phyloP scores from a whole-genome alignment of 495 filamentous ascomycete species.

The Antarctomyces pellizariae region DNA sequence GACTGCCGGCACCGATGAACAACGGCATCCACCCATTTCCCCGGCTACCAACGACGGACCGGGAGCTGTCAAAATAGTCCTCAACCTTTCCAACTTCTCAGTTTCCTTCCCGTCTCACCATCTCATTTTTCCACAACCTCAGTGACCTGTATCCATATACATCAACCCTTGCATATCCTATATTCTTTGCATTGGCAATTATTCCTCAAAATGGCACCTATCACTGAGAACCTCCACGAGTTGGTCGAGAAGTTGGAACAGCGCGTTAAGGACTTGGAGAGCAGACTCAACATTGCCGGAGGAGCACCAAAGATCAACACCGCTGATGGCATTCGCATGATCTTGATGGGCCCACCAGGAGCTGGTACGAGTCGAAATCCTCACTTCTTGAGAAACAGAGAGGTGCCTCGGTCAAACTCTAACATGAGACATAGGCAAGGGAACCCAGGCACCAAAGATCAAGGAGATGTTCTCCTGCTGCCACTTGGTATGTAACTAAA shows the following conservation, averaged over 20 bases:
- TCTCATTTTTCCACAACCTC: no score
- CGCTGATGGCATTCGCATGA: constrained; percentile 50
- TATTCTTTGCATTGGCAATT: no score
- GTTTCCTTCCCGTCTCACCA: no score
- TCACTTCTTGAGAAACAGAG: no score
- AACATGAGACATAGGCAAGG: constrained; percentile 50
- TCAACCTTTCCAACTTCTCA: no score
- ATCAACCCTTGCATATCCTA: no score
- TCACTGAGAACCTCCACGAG: constrained; percentile 62
- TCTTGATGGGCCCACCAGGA: constrained; percentile 92
- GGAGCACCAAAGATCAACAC: constrained; percentile 23
- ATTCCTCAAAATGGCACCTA: constrained; percentile 52
- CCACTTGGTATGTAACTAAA: constrained; percentile 51
- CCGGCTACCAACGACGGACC: no score
- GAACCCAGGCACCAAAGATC: constrained; percentile 91
- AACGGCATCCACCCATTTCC: no score
- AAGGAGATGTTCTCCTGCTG: constrained; percentile 94
- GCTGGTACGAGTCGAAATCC: constrained; percentile 42
- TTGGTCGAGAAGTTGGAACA: constrained; percentile 64
- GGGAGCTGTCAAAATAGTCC: no score
- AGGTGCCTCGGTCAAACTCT: no score
- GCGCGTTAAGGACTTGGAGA: constrained; percentile 58
- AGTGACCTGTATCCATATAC: no score
- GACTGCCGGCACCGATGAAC: no score
- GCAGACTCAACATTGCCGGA: constrained; percentile 27